Evolutionary conservation across 768 basidiomycete genomes (phyloP).

Genomic region (Leccinellum luteum): DNA sequence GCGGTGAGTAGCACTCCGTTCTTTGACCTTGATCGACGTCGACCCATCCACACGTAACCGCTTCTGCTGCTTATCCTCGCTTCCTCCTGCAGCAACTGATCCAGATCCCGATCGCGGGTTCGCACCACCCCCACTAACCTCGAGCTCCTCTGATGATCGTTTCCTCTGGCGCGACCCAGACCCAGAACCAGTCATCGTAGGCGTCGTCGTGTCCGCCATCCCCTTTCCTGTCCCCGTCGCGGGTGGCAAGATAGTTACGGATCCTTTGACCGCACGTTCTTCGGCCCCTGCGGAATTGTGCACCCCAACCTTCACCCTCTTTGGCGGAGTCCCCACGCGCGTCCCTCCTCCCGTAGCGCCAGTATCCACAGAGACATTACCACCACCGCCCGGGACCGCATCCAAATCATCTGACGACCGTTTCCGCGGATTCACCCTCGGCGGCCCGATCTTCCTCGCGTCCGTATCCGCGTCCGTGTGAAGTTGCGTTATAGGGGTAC

Average conservation of each 20-base stretch:
- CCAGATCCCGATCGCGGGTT: slow-evolving; percentile 6
- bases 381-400: neutral
- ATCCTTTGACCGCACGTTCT: slow-evolving; percentile 1
- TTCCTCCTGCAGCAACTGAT: neutral
- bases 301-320: slow-evolving; percentile 33
- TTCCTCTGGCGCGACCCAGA: slow-evolving; percentile 36
- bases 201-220: neutral
- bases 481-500: neutral
- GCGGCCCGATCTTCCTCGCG: slow-evolving; percentile 8
- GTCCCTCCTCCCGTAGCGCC: neutral
- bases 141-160: slow-evolving; percentile 51
- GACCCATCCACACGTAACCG: slow-evolving; percentile 28
- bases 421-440: slow-evolving; percentile 29
- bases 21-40: slow-evolving; percentile 6
- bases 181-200: slow-evolving; percentile 1
- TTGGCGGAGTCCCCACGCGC: slow-evolving; percentile 38
- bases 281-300: slow-evolving; percentile 3
- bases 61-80: slow-evolving; percentile 26
- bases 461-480: neutral
- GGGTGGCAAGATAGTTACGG: neutral
- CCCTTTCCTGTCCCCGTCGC: neutral
- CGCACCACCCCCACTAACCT: slow-evolving; percentile 13
- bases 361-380: neutral
- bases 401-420: slow-evolving; percentile 39
- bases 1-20: neutral